Percentiles rank a stretch among this genome's conserved stretches.
These are phyloP conservation scores for Yamagishiella unicocca DNA, from an alignment of 139 green algal genomes.

Conservation along the genomic window DNA sequence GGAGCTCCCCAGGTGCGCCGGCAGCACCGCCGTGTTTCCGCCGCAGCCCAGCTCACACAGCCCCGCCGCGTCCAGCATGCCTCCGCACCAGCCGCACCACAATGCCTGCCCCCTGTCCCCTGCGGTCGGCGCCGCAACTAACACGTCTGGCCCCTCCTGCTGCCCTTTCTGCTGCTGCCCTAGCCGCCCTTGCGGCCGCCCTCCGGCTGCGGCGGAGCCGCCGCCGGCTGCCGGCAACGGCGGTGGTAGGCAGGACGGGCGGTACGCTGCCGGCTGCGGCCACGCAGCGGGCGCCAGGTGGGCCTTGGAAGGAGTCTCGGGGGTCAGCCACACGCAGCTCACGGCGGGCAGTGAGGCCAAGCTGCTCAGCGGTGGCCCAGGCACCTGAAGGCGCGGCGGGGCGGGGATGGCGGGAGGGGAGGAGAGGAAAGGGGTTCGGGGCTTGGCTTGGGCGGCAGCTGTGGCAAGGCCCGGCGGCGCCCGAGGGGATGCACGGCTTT, in stretches of 20 bases:
- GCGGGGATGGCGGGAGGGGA: no score
- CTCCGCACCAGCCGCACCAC: conserved; percentile 12
- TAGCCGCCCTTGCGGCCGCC: not conserved
- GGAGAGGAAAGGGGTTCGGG: no score
- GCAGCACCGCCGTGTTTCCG: not conserved
- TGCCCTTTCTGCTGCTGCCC: not conserved
- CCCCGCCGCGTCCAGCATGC: not conserved
- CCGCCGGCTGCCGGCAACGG: no score
- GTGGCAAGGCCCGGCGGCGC: not conserved
- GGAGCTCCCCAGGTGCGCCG: not conserved
- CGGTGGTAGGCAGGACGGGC: no score
- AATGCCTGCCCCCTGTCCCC: not conserved
- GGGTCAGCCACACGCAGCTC: not conserved
- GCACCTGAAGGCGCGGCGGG: no score
- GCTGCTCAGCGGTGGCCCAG: no score
- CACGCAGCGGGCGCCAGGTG: conserved; percentile 10
- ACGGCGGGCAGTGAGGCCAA: no score
- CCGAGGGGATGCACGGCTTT: no score
- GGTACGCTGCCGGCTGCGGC: not conserved
- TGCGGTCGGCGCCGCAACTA: not conserved
- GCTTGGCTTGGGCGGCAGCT: no score
- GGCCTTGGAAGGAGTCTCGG: not conserved
- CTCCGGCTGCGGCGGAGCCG: not conserved
- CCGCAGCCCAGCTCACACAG: conserved; percentile 24
- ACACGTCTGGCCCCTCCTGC: not conserved